Base-by-base conservation (phyloP, 1,284 basidiomycete genomes). In the Xerocomus amazonicus region DNA sequence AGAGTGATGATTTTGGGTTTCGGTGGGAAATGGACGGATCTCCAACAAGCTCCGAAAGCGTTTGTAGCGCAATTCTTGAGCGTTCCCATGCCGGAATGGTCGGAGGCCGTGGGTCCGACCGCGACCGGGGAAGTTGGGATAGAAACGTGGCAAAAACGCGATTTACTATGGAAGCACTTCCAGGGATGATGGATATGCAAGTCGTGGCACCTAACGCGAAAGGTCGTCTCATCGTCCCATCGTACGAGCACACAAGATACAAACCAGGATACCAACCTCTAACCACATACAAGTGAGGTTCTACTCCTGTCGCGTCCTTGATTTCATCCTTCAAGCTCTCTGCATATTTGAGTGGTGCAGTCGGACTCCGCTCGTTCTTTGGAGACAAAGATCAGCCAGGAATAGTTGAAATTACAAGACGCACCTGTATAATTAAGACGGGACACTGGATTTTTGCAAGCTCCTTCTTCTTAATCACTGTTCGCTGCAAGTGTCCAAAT, bases 371-470 rank as follows among this genome's bases (percentile, higher is more conserved):
- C 53, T 87, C 83, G 6, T 83, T 82, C 85, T 87, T 41, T 3
- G 28, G 19, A 23, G 19, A 23, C 17, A 28, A 56, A 36, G 39
- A 16, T 55, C 38, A 50, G 44, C 29, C 17, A 44, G 9, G 34
- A 13, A 13, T n/a, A 14, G 34, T 27, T 34, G 14, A 47, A 19
- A 36, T n/a, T 9, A 27, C 43, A 16, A 14, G 31, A 54, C 54
- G 43, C 45, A 87, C 87, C 68, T 89, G 87, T 45, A 89, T 76
- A n/a, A 89, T 78, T 17, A 89, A 69, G 12, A 84, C 78, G 2
- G 86, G 87, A 55, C 79, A 79, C 6, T 62, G 77, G 45, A 89
- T 77, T 33, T 67, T 60, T n/a, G 73, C 73, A 17, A 80, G 69
- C 50, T 75, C 70, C 33, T 75, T 72, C 29, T 73, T 56, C 23